These are phyloP conservation scores for Trametes hirsuta DNA, from an alignment of 1,284 basidiomycete species.

Conservation along the genomic window DNA sequence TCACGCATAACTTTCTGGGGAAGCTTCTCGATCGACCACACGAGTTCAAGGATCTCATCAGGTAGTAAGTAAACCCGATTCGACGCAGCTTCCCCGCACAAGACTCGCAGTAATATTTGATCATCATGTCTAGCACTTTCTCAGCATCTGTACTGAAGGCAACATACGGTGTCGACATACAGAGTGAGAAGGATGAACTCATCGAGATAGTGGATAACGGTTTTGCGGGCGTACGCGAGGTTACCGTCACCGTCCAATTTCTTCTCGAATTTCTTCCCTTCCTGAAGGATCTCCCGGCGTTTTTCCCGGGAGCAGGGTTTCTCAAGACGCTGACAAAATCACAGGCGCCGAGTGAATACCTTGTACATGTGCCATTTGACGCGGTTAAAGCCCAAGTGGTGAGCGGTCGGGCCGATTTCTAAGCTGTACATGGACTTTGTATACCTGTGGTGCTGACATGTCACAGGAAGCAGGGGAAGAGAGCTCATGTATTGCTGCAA, in stretches of 20 bases:
- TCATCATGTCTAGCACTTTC: not conserved
- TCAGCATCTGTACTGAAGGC: conserved; percentile 4
- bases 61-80: not conserved
- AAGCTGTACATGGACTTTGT: too few relatives aligned
- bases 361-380: conserved; percentile 9
- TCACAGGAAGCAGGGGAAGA: not conserved
- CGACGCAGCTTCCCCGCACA: too few relatives aligned
- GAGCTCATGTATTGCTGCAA: not conserved
- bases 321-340: conserved; percentile 28
- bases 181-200: conserved; percentile 12
- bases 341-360: conserved; percentile 6
- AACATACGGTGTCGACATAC: conserved; percentile 21
- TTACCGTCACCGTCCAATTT: conserved; percentile 15
- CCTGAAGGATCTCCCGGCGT: conserved; percentile 25
- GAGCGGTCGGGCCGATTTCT: not conserved
- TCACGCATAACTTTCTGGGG: conserved; percentile 4
- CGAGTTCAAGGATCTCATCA: not conserved
- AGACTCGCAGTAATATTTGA: not conserved
- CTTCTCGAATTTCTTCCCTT: conserved; percentile 25
- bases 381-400: conserved; percentile 1
- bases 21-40: conserved; percentile 5
- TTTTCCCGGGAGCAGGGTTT: conserved; percentile 32
- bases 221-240: conserved; percentile 8
- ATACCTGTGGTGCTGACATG: too few relatives aligned
- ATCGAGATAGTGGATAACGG: conserved; percentile 19